A percentile compares a stretch with the other conserved stretches of the same genome.
These are phyloP conservation scores for Candida silvicultrix DNA, from an alignment of 805 yeast genomes.

Conservation along the genomic window DNA sequence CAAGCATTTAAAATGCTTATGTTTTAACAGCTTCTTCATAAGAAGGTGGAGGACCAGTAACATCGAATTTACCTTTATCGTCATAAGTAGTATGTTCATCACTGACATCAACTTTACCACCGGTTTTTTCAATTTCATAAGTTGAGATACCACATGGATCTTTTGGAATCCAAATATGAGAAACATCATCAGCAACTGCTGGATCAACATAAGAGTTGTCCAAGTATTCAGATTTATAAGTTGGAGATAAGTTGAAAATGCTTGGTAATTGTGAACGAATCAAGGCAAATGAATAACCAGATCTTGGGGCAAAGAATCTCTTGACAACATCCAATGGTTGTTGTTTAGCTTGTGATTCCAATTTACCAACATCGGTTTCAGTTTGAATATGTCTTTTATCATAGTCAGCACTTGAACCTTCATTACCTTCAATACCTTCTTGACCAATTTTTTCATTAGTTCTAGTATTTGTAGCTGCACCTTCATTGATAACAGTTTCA, in stretches of 20 bases:
- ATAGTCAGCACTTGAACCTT: neutral
- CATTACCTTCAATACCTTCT: constrained; percentile 18
- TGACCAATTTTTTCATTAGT: constrained; percentile 10
- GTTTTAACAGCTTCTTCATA: constrained; percentile 36
- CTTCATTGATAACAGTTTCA: constrained; percentile 25
- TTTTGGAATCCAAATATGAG: constrained; percentile 64
- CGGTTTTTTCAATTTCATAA: constrained; percentile 48
- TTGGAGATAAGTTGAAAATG: constrained; percentile 25
- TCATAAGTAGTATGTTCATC: constrained; percentile 53
- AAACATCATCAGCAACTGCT: constrained; percentile 46
- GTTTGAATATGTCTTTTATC: constrained; percentile 21
- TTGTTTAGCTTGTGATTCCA: constrained; percentile 12
- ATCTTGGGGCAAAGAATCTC: constrained; percentile 40
- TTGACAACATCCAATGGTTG: constrained; percentile 12
- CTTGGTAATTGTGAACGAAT: constrained; percentile 31
- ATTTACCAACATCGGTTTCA: constrained; percentile 11
- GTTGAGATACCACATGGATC: constrained; percentile 65
- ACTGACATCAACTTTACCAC: constrained; percentile 47
- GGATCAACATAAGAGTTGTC: constrained; percentile 46
- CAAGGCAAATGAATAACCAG: constrained; percentile 34
- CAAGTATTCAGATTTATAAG: constrained; percentile 25
- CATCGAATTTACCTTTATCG: constrained; percentile 49
- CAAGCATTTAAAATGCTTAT: neutral
- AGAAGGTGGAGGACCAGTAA: constrained; percentile 65
- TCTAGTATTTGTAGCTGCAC: constrained; percentile 9